A percentile compares a stretch with the other conserved stretches of the same genome.
Conservation (phyloP, 2,329 filamentous ascomycete genomes). For the Xylaria arbuscula region DNA sequence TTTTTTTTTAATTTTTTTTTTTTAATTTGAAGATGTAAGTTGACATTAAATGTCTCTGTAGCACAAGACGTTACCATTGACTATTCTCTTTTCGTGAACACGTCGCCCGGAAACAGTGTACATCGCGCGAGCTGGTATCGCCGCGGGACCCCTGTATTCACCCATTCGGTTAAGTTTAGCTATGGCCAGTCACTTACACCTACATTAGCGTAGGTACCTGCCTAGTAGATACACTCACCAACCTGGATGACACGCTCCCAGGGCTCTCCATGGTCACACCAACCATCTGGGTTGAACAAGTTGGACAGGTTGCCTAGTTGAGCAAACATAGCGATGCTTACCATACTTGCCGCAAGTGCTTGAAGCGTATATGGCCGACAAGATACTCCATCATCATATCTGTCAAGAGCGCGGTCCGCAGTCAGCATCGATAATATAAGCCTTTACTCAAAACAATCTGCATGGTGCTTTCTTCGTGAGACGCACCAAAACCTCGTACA, state of each 20-base stretch:
- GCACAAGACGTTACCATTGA: background rate
- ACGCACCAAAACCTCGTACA: background rate
- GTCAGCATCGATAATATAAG: background rate
- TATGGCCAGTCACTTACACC: background rate
- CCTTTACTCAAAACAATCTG: background rate
- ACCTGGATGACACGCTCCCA: background rate
- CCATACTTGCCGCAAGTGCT: background rate
- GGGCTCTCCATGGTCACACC: background rate
- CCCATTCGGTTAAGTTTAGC: background rate
- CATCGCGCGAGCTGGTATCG: constrained; percentile 2
- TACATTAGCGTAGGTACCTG: background rate
- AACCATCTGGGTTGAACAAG: background rate
- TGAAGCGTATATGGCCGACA: background rate
- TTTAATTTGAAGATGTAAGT: background rate
- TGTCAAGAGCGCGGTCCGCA: background rate
- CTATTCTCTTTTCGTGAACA: background rate
- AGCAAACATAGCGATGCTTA: background rate
- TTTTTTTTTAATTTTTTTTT: too few species aligned
- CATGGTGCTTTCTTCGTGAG: background rate
- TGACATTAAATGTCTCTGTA: background rate
- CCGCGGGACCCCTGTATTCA: constrained; percentile 6
- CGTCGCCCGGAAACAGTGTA: background rate
- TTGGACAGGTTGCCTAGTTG: background rate
- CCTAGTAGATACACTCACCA: background rate
- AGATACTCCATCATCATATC: background rate